phyloP scores from a whole-genome alignment of 768 basidiomycete genomes.

The Imleria badia region DNA sequence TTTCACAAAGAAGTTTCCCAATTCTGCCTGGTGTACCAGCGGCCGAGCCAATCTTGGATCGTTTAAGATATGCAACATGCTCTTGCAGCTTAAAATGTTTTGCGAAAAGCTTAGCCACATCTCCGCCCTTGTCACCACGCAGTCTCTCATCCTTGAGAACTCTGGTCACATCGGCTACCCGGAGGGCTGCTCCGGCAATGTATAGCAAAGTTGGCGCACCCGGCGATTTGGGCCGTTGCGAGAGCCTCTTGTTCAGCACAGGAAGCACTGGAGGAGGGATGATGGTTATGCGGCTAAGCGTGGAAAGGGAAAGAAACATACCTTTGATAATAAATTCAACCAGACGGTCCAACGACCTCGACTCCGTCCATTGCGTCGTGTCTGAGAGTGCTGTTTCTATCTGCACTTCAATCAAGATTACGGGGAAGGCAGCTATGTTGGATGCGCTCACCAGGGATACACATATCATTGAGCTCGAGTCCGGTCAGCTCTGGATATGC shows the following conservation, averaged over 20 bases:
- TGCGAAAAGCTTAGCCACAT: constrained; percentile 94
- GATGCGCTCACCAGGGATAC: constrained; percentile 67
- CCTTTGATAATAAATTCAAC: constrained; percentile 76
- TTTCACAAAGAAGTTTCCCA: constrained; percentile 78
- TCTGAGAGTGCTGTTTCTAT: constrained; percentile 74
- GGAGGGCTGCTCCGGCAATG: constrained; percentile 83
- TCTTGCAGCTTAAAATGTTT: constrained; percentile 91
- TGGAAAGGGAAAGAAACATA: constrained; percentile 31
- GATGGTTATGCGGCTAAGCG: not conserved
- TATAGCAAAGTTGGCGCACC: constrained; percentile 90
- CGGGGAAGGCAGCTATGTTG: constrained; percentile 7
- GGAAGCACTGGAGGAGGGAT: constrained; percentile 52
- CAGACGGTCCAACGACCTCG: constrained; percentile 69
- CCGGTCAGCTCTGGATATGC: constrained; percentile 65
- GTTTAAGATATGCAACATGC: constrained; percentile 78
- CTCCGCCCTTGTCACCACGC: constrained; percentile 80
- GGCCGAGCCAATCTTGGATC: constrained; percentile 85
- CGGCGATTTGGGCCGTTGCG: constrained; percentile 69
- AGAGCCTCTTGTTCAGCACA: constrained; percentile 63
- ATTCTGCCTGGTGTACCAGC: constrained; percentile 92
- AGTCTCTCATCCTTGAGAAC: constrained; percentile 67
- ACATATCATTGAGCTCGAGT: constrained; percentile 78
- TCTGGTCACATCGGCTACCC: constrained; percentile 86
- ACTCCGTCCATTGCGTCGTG: constrained; percentile 69
- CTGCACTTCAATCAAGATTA: constrained; percentile 51